Evolutionary conservation across 2,329 filamentous ascomycete species (phyloP), one percentile per base, ranked within the genome.

Genomic region (Alternaria atra): DNA sequence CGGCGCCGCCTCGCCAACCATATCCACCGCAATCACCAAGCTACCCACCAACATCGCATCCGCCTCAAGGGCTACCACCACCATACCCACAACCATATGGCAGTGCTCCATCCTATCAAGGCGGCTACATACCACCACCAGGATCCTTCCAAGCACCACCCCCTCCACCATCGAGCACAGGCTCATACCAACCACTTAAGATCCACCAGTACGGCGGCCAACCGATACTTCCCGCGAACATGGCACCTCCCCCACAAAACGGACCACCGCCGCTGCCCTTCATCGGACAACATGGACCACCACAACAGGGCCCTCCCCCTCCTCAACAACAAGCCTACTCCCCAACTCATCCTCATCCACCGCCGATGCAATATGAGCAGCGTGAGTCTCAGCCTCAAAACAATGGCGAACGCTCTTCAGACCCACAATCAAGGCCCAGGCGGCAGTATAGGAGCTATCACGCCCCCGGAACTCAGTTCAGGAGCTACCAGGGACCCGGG

Each of bases 1-100:
- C 76, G n/a, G 69, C 67, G 8, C 73, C 73, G 20, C 64, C 69
- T 15, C 65, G 70, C 32, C 44, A 66, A 13, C 23, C 66, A 6
- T 73, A 72, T 37, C 69, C 72, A 50, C 66, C 69, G n/a, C 61
- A 68, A 39, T 59, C 69, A 27, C 64, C 70, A 39, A 66, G 52
- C 27, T 75, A 73, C 53, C 64, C 68, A 35, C 56, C 69, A 29
- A 40, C 51, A 3, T 66, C 71, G 25, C 68, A 68, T 51, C 61
- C 63, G 6, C 58, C 68, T 17, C 68, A 66, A 6, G 61, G 48
- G 6, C 65, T 69, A 40, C 68, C 68, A 12, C 64, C 61, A 9
- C 91, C 82, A 85, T 89, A 92, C 30, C 29, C 64, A 43, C 54
- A 59, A 30, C 35, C 60, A 17, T 75, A 76, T 48, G 68, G 61